phyloP scores from a whole-genome alignment of 148 eudicot species.

The Persicaria tinctoria region DNA sequence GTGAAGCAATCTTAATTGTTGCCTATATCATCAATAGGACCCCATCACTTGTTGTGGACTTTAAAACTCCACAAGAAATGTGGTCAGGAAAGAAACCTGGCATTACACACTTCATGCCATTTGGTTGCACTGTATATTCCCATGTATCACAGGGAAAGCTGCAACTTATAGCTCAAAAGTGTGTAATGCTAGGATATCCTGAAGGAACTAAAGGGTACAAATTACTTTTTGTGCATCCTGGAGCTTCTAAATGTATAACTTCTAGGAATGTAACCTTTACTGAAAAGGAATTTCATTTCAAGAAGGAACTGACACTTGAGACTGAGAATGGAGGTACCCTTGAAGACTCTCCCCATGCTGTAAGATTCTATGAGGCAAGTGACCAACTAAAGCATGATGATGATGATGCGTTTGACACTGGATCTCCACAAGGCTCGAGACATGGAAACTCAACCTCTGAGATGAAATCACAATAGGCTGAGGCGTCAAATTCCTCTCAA shows the following conservation, averaged over 20 bases:
- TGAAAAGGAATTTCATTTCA: background rate
- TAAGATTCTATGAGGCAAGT: too few relatives aligned
- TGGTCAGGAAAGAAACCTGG: background rate
- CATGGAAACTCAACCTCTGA: background rate
- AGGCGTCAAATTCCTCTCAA: too few relatives aligned
- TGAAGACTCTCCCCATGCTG: background rate
- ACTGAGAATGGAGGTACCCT: background rate
- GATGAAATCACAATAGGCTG: too few relatives aligned
- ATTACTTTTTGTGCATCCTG: background rate
- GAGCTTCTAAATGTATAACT: background rate
- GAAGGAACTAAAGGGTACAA: background rate
- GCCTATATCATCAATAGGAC: background rate
- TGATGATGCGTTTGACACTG: background rate
- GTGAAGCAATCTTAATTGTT: background rate
- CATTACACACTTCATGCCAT: background rate
- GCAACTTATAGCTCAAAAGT: background rate
- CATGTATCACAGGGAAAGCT: too few relatives aligned
- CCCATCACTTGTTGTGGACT: background rate
- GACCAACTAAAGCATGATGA: background rate
- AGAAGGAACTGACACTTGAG: background rate
- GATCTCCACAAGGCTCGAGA: background rate
- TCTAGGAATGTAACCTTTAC: background rate
- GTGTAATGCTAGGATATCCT: background rate
- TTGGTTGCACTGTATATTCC: background rate
- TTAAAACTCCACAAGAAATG: background rate